Evolutionary conservation across 495 filamentous ascomycete genomes (phyloP).

Genomic region (Chlorociboria aeruginascens): DNA sequence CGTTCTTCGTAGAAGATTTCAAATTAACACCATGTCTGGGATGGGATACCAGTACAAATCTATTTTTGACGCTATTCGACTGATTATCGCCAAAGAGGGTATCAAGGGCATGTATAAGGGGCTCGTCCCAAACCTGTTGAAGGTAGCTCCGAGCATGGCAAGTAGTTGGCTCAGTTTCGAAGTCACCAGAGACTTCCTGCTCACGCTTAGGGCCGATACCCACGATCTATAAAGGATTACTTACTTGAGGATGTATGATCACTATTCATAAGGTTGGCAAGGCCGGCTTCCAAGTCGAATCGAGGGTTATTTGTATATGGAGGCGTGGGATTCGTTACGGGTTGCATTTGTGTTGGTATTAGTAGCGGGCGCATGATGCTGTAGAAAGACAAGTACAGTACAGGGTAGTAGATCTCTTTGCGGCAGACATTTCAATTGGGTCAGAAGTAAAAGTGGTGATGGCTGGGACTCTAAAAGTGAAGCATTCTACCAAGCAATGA

Average conservation of each 20-base stretch:
- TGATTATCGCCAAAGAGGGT: constrained; percentile 74
- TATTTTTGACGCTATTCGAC: constrained; percentile 68
- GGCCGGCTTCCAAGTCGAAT: too few species aligned
- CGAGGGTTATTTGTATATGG: constrained; percentile 15
- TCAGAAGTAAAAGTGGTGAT: neutral
- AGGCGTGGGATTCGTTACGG: constrained; percentile 1
- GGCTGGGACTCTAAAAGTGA: too few species aligned
- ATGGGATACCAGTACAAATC: constrained; percentile 93
- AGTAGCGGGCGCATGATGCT: constrained; percentile 18
- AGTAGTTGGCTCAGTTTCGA: constrained; percentile 97
- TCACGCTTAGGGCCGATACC: constrained; percentile 37
- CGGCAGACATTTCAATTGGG: neutral
- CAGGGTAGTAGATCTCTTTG: constrained; percentile 4
- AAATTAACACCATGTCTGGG: constrained; percentile 99
- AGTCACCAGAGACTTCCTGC: constrained; percentile 74
- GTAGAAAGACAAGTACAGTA: constrained; percentile 9
- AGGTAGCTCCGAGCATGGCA: constrained; percentile 97
- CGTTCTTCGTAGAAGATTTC: constrained; percentile 89
- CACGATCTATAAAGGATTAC: constrained; percentile 16
- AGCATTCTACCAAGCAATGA: too few species aligned
- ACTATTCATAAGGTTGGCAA: neutral
- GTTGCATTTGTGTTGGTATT: constrained; percentile 17
- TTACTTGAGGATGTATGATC: neutral
- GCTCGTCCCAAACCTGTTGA: constrained; percentile 75
- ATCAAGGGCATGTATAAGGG: constrained; percentile 28